Conservation (phyloP, 2,329 filamentous ascomycete genomes). For the Talaromyces sp. region DNA sequence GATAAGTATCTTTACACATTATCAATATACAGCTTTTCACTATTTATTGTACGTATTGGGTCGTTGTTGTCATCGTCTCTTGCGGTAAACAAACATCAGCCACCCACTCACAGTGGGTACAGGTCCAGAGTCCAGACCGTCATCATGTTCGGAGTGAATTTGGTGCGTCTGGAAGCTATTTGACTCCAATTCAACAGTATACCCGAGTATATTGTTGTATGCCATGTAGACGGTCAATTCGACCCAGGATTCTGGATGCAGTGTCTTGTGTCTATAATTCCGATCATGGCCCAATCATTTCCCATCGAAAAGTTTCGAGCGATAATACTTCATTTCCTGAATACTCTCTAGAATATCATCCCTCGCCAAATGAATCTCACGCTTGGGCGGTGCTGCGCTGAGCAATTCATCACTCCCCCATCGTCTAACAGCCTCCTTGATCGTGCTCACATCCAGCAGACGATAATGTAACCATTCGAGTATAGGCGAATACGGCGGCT, state of each 20-base stretch:
- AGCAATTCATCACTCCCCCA: constrained; percentile 70
- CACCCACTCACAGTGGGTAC: not conserved
- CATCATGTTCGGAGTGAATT: not conserved
- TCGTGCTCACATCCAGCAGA: constrained; percentile 83
- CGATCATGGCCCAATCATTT: constrained; percentile 1
- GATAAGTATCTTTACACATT: not conserved
- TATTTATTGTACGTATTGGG: not conserved
- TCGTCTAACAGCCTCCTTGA: constrained; percentile 84
- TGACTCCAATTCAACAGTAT: not conserved
- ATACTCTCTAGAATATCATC: constrained; percentile 96
- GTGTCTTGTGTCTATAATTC: not conserved
- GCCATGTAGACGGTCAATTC: not conserved
- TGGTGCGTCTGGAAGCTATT: not conserved
- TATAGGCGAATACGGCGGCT: constrained; percentile 70
- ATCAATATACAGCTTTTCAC: not conserved
- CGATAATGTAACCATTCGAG: constrained; percentile 81
- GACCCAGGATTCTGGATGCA: not conserved
- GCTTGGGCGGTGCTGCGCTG: constrained; percentile 67
- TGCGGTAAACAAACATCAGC: constrained; percentile 4
- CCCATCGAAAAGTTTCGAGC: constrained; percentile 63
- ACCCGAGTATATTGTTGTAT: not conserved
- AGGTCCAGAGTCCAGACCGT: not conserved
- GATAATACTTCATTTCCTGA: constrained; percentile 82
- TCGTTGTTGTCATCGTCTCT: not conserved
- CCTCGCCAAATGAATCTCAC: constrained; percentile 74